phyloP scores from a whole-genome alignment of 2,329 filamentous ascomycete species.

The Neonectria sp. region DNA sequence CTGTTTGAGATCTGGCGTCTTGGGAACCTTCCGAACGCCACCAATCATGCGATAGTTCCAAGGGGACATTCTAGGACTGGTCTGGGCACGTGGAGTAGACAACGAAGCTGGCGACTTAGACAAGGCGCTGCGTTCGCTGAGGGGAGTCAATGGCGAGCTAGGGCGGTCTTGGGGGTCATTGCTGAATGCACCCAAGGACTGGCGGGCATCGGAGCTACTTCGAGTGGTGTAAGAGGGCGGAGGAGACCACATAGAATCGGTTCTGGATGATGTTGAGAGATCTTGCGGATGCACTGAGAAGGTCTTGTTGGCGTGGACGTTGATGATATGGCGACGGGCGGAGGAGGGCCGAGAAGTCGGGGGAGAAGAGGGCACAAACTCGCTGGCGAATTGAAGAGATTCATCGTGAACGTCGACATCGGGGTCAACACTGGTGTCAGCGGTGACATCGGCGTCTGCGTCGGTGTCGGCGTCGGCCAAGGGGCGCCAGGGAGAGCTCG shows the following conservation, averaged over 20 bases:
- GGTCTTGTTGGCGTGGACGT: constrained; percentile 70
- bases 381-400: constrained; percentile 23
- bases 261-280: constrained; percentile 47
- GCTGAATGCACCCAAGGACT: constrained; percentile 63
- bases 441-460: constrained; percentile 30
- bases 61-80: constrained; percentile 53
- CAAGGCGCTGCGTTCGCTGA: constrained; percentile 55
- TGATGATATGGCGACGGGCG: constrained; percentile 59
- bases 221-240: constrained; percentile 62
- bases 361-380: constrained; percentile 34
- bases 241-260: constrained; percentile 56
- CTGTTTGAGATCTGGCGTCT: constrained; percentile 57
- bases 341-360: constrained; percentile 48
- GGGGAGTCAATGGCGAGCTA: constrained; percentile 65
- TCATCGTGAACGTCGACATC: constrained; percentile 31
- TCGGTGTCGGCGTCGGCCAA: constrained; percentile 33
- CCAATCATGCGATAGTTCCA: constrained; percentile 70
- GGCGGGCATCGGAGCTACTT: constrained; percentile 64
- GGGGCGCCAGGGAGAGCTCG: constrained; percentile 40
- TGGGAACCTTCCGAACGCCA: constrained; percentile 67
- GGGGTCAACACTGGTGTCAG: constrained; percentile 37
- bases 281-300: constrained; percentile 65
- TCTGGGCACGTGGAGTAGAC: constrained; percentile 31
- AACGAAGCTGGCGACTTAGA: constrained; percentile 42
- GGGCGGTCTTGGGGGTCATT: constrained; percentile 64